These are phyloP conservation scores for Coemansia sp. DNA, from an alignment of 192 early-diverging fungal genomes.

Conservation along the genomic window DNA sequence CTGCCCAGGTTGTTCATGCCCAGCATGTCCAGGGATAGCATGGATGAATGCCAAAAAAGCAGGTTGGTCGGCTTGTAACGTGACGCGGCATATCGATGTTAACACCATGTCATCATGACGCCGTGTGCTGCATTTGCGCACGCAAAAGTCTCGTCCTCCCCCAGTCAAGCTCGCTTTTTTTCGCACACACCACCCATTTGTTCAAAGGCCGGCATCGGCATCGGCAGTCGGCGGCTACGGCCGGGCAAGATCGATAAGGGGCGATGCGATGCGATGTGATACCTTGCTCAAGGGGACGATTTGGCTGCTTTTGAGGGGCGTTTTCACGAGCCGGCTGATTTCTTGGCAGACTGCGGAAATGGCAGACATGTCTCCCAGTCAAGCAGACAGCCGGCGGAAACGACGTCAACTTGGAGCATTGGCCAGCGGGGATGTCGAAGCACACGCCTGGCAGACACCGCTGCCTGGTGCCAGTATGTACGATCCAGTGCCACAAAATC, in stretches of 20 bases:
- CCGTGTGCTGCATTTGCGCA: background rate
- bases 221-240: background rate
- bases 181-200: background rate
- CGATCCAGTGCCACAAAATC: background rate
- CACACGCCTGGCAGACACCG: background rate
- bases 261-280: too few relatives aligned
- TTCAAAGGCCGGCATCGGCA: background rate
- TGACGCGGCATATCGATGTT: background rate
- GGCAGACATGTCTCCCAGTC: background rate
- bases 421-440: too few relatives aligned
- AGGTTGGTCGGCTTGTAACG: too few relatives aligned
- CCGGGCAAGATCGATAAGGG: background rate
- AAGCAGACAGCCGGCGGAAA: too few relatives aligned
- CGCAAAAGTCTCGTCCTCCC: background rate
- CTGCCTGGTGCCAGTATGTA: too few relatives aligned
- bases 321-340: background rate
- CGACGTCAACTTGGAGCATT: too few relatives aligned
- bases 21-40: too few relatives aligned
- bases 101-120: background rate
- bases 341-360: background rate
- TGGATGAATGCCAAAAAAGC: too few relatives aligned
- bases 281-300: too few relatives aligned
- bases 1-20: too few relatives aligned
- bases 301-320: background rate
- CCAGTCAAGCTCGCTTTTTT: background rate